Conservation (phyloP, 441 rosid genomes). For the Brassica balearica region DNA sequence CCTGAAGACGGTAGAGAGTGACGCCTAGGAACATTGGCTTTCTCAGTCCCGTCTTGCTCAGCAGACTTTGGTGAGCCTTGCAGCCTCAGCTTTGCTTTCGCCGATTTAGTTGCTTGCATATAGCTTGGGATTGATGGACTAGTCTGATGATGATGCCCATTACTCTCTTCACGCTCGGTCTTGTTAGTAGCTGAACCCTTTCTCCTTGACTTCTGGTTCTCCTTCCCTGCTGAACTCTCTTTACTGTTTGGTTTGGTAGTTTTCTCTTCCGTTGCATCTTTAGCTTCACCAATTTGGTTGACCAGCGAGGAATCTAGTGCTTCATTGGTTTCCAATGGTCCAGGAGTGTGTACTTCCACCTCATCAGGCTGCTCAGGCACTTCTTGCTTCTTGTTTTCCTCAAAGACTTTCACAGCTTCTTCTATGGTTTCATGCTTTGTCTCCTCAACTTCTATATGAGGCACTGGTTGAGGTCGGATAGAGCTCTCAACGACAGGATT, state of each 20-base stretch:
- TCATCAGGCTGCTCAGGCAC: constrained; percentile 47
- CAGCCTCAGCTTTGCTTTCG: constrained; percentile 88
- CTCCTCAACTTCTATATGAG: constrained; percentile 67
- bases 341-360: constrained; percentile 48
- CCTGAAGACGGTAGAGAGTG: constrained; percentile 80
- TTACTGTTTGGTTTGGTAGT: constrained; percentile 48
- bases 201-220: constrained; percentile 59
- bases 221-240: constrained; percentile 57
- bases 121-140: constrained; percentile 89
- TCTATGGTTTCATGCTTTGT: constrained; percentile 54
- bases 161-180: constrained; percentile 66
- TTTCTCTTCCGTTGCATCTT: constrained; percentile 51
- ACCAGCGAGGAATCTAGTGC: constrained; percentile 42
- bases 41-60: constrained; percentile 52
- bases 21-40: constrained; percentile 55
- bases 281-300: constrained; percentile 42
- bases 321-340: constrained; percentile 49
- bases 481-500: constrained; percentile 68
- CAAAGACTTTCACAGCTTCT: constrained; percentile 48
- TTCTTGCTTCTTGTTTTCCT: constrained; percentile 53
- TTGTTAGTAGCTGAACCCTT: constrained; percentile 57
- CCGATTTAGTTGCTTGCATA: constrained; percentile 95
- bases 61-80: constrained; percentile 79
- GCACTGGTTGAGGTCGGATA: constrained; percentile 60
- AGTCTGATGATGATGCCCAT: constrained; percentile 61